These are phyloP conservation scores for Neonectria neomacrospora DNA, from an alignment of 2,329 filamentous ascomycete genomes.

Conservation along the genomic window DNA sequence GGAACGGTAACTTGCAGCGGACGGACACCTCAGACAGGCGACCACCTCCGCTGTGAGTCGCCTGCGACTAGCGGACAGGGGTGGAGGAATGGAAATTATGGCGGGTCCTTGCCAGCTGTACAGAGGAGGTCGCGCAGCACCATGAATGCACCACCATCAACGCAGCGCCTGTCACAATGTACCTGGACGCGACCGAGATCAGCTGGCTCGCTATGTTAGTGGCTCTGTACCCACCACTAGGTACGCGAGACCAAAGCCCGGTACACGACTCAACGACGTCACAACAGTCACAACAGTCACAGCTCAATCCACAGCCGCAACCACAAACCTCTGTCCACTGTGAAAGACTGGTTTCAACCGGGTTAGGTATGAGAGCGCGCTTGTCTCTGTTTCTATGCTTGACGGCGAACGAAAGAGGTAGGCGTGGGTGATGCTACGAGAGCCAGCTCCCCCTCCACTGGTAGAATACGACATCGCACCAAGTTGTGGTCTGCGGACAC, in stretches of 20 bases:
- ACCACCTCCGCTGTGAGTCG: constrained; percentile 11
- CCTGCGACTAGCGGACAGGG: constrained; percentile 8
- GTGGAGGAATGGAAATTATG: constrained; percentile 9
- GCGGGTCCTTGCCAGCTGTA: constrained; percentile 2
- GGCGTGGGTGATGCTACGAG: not conserved
- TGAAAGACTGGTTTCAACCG: not conserved
- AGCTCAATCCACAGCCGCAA: not conserved
- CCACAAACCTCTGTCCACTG: too few relatives aligned
- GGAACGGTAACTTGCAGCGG: constrained; percentile 19
- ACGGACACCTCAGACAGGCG: constrained; percentile 8
- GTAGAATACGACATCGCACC: constrained; percentile 5
- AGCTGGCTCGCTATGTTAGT: not conserved
- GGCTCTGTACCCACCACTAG: not conserved
- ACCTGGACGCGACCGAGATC: not conserved
- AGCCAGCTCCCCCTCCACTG: not conserved
- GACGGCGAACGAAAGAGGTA: not conserved
- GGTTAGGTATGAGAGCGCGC: not conserved
- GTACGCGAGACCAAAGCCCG: not conserved
- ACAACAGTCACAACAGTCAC: constrained; percentile 3
- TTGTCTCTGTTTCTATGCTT: not conserved
- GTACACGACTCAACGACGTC: constrained; percentile 11
- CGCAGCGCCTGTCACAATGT: not conserved
- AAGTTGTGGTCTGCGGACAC: not conserved
- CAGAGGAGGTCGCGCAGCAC: not conserved
- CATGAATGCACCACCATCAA: not conserved